These are phyloP conservation scores for Symmetrospora coprosmae DNA, from an alignment of 768 basidiomycete genomes.

Conservation along the genomic window DNA sequence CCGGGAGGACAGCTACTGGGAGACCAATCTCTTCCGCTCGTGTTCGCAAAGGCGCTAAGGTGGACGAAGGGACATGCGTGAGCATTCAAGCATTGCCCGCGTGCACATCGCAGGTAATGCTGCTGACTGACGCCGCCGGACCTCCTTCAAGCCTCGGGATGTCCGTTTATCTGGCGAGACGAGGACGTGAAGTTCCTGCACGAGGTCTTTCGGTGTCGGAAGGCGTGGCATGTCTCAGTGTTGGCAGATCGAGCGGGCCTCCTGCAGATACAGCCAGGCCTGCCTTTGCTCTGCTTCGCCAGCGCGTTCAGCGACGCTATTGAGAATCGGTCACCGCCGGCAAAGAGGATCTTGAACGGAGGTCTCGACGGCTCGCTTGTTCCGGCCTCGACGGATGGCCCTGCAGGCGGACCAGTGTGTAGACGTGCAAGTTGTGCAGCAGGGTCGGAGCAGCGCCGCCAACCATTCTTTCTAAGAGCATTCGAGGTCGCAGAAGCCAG, in stretches of 20 bases:
- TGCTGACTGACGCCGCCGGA: conserved; percentile 17
- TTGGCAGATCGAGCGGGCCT: too few species aligned
- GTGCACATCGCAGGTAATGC: background rate
- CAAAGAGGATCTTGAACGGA: conserved; percentile 27
- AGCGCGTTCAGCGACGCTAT: conserved; percentile 22
- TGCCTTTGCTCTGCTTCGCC: conserved; percentile 4
- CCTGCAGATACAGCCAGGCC: background rate
- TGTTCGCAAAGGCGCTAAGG: conserved; percentile 19
- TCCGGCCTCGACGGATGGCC: too few species aligned
- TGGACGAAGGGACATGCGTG: too few species aligned
- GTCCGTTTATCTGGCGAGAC: conserved; percentile 24
- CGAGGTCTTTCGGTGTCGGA: conserved; percentile 14
- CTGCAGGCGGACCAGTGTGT: too few species aligned
- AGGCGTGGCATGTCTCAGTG: background rate
- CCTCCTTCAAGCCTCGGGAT: conserved; percentile 9
- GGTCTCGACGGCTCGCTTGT: background rate
- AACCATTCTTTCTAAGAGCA: too few species aligned
- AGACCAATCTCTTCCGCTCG: conserved; percentile 25
- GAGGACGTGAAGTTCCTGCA: conserved; percentile 24
- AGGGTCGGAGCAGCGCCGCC: too few species aligned
- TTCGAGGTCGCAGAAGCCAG: too few species aligned
- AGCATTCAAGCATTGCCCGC: too few species aligned
- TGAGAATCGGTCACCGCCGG: conserved; percentile 29
- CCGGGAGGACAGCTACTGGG: conserved; percentile 4
- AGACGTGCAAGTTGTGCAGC: too few species aligned